Evolutionary conservation across 73 alveolate genomes (phyloP), one percentile per base, ranked within the genome.

Genomic region (Paramecium sexaurelia): DNA sequence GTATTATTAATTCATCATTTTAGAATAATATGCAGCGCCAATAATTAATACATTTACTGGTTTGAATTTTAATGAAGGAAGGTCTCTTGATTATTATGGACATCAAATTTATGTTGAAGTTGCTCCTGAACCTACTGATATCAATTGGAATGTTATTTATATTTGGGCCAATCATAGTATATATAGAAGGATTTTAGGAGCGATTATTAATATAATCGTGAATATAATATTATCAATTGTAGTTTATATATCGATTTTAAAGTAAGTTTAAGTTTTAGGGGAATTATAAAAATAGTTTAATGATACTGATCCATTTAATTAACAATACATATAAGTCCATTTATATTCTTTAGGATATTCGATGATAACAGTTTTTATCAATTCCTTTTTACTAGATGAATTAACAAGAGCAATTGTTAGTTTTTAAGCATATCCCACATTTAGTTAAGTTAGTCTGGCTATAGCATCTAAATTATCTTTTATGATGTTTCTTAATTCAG

Each of bases 61-160:
- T 32, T 6, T 55, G 9, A 37, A 86, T 17, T 36, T 71, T 39
- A 33, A 86, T 75, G 56, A 67, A 55, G 43, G 66, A 7, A 19
- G 40, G 11, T 35, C 27, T 17, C 47, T 66, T 37, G 27, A 61
- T 61, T 86, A 29, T 33, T 57, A 57, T 27, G 66, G 84, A 15
- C 45, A 33, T 11, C 40, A 17, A 57, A 33, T 57, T 35, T 56
- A 61, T 32, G 87, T 86, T 20, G 32, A 47, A 17, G 86, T 56
- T 35, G 95, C 96, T 17, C 96, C 96, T 17, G 96, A 92, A 36
- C 96, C 96, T 8, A 41, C 92, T 7, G 96, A 92, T 61, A 86
- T 86, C 10, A 35, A 73, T 73, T 73, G 87, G 87, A 13, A 73
- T 35, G 39, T 41, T 3, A 73, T 73, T 24, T 73, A 73, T 9